phyloP scores from a whole-genome alignment of 2,329 filamentous ascomycete species.

The Graphiopsis chlorocephala region DNA sequence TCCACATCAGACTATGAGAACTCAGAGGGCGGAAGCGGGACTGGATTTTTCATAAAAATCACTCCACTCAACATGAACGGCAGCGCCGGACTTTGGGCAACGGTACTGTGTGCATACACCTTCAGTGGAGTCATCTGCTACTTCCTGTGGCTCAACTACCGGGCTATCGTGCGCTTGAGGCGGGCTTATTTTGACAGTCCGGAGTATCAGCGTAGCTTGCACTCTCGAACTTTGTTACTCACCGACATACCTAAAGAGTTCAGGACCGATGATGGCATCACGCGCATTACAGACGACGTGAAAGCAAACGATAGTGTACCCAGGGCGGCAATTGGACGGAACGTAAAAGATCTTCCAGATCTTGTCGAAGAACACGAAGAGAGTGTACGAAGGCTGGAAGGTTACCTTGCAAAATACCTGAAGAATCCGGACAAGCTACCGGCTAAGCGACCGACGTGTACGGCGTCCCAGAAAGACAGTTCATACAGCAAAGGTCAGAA shows the following conservation, averaged over 20 bases:
- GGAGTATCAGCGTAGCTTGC: slow-evolving; percentile 84
- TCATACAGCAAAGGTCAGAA: slow-evolving; percentile 67
- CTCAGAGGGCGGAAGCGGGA: too few relatives aligned
- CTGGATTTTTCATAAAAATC: slow-evolving; percentile 53
- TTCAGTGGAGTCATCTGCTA: slow-evolving; percentile 73
- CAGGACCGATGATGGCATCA: slow-evolving; percentile 81
- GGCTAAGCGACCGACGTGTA: slow-evolving; percentile 71
- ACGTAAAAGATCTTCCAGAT: slow-evolving; percentile 84
- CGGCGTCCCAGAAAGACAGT: slow-evolving; percentile 75
- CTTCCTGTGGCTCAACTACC: slow-evolving; percentile 91
- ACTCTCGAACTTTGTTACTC: slow-evolving; percentile 67
- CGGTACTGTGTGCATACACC: slow-evolving; percentile 56
- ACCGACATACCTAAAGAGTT: slow-evolving; percentile 79
- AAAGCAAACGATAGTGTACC: slow-evolving; percentile 77
- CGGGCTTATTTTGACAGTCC: slow-evolving; percentile 78
- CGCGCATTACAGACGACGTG: slow-evolving; percentile 75
- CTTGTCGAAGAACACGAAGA: slow-evolving; percentile 81
- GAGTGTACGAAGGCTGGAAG: slow-evolving; percentile 77
- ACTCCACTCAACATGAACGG: slow-evolving; percentile 33
- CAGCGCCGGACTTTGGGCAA: slow-evolving; percentile 50
- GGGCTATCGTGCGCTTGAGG: slow-evolving; percentile 66
- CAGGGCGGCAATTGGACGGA: slow-evolving; percentile 78
- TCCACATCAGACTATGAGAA: too few relatives aligned
- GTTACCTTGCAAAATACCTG: slow-evolving; percentile 81
- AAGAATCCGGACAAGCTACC: slow-evolving; percentile 82